These are phyloP conservation scores for Hypholoma sublateritium DNA, from an alignment of 768 basidiomycete genomes.

Conservation along the genomic window DNA sequence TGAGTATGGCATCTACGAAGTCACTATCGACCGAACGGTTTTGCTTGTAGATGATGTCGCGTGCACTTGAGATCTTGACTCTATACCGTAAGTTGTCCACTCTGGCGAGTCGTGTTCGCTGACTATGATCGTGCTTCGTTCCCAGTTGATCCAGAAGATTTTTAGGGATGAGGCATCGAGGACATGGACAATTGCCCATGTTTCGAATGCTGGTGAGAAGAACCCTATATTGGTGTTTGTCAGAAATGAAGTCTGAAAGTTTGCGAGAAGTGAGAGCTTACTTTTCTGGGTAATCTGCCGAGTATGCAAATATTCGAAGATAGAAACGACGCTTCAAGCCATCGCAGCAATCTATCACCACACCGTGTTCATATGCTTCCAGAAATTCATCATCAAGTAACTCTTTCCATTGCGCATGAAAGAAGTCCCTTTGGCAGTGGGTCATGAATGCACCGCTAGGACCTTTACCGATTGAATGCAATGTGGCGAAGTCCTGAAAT, in stretches of 20 bases:
- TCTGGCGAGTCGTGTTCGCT: slow-evolving; percentile 9
- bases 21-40: too few species aligned
- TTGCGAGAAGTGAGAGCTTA: slow-evolving; percentile 16
- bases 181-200: slow-evolving; percentile 24
- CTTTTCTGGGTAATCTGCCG: slow-evolving; percentile 39
- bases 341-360: slow-evolving; percentile 30
- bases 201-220: slow-evolving; percentile 1
- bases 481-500: background rate
- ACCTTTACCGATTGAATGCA: background rate
- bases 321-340: slow-evolving; percentile 27
- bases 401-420: slow-evolving; percentile 29
- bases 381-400: slow-evolving; percentile 15
- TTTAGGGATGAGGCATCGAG: slow-evolving; percentile 25
- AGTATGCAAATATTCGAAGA: slow-evolving; percentile 32
- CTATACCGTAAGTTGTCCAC: slow-evolving; percentile 1
- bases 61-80: too few species aligned
- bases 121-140: slow-evolving; percentile 11
- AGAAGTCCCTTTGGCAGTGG: slow-evolving; percentile 29
- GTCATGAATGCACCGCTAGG: background rate
- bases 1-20: too few species aligned
- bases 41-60: too few species aligned
- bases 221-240: slow-evolving; percentile 1
- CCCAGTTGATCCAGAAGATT: slow-evolving; percentile 28
- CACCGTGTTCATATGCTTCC: slow-evolving; percentile 25
- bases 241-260: slow-evolving; percentile 23